Evolutionary conservation across 2,329 filamentous ascomycete genomes (phyloP).

Genomic region (Fusarium tricinctum): DNA sequence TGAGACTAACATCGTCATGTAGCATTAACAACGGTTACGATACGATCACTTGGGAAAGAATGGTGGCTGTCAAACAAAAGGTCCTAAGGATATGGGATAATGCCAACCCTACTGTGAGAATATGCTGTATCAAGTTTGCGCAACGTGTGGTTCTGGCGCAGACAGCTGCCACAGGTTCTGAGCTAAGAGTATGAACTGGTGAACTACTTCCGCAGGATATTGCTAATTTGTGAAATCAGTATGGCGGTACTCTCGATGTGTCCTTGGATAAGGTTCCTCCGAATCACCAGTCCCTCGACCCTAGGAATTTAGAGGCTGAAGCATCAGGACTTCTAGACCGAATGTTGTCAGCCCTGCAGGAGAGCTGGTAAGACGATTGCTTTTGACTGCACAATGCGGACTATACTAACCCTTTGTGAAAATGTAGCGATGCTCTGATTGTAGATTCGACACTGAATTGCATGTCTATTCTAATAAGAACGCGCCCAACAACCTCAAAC

Average conservation of each 20-base stretch:
- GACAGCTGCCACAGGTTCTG: conserved; percentile 83
- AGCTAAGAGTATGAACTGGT: conserved; percentile 77
- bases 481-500: conserved; percentile 82
- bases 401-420: conserved; percentile 24
- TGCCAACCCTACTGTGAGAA: conserved; percentile 79
- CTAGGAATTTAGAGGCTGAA: conserved; percentile 89
- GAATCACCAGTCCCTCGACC: conserved; percentile 84
- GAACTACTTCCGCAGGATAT: neutral
- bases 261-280: conserved; percentile 88
- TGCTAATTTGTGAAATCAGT: conserved; percentile 52
- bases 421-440: conserved; percentile 81
- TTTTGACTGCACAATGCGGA: neutral
- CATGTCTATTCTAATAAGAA: conserved; percentile 84
- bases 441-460: conserved; percentile 94
- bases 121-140: conserved; percentile 98
- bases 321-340: conserved; percentile 91
- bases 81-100: conserved; percentile 91
- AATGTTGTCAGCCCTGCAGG: conserved; percentile 86
- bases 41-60: conserved; percentile 84
- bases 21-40: conserved; percentile 92
- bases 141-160: conserved; percentile 94
- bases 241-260: conserved; percentile 74
- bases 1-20: conserved; percentile 52
- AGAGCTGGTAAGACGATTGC: conserved; percentile 75
- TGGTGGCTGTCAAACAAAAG: conserved; percentile 88